Base-by-base conservation (phyloP, 2,329 filamentous ascomycete species). In the Colletotrichum sp. region DNA sequence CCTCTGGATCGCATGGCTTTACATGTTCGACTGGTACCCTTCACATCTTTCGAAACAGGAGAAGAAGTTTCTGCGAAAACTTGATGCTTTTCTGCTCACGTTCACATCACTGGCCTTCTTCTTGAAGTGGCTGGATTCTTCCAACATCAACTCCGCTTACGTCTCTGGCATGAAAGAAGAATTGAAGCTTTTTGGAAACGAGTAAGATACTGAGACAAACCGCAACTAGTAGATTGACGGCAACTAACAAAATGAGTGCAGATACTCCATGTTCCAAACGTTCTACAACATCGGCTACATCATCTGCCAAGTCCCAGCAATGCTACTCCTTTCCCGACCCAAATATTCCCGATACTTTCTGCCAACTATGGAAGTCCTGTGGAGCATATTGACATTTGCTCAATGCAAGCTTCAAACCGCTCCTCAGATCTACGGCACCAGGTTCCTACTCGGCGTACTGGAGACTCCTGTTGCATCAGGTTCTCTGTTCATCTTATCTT, bases 131-230 rank as follows among this genome's bases (percentile, higher is more conserved):
- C 79, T 84, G n/a, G 85, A 86, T 69, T 84, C 85, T 72, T 80
- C 81, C 8, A 84, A 84, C 59, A 84, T 82, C 79, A 84, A 80
- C 71, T 82, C 78, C 22, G 85, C 85, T 15, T 86, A 86, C 57
- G 84, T 85, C 10, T 84, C 82, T 0, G 85, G 85, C 1, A 86
- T 86, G 85, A 83, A 85, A 32, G 81, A 83, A 62, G 83, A 84
- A 64, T 72, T 84, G 10, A 66, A 71, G 3, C 81, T 86, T 8
- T 79, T 81, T 18, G 83, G 82, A 6, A 83, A 84, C 39, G 79
- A 85, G 78, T 81, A 64, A 63, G 78, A 57, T 16, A 10, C 13
- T 15, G 30, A 44, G 7, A 15, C 8, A 44, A 34, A 4, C 5
- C 22, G 3, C 28, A 10, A 30, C 57, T 30, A 1, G 7, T 15